Base-by-base conservation (phyloP, 148 eudicot species). In the Fagopyrum esculentum region DNA sequence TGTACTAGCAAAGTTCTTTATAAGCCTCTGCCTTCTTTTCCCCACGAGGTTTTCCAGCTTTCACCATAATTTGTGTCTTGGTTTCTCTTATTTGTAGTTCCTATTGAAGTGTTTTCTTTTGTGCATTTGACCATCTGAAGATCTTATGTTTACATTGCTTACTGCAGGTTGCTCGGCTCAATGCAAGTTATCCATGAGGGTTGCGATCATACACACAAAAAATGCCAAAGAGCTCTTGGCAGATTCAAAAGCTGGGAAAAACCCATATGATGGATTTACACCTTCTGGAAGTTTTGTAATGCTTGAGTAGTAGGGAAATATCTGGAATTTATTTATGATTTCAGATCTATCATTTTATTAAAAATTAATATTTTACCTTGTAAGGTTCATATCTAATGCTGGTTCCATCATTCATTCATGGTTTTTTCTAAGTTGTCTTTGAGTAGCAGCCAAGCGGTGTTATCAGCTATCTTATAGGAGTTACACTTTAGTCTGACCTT, bases 211-310 rank as follows among this genome's bases (percentile, higher is more conserved):
- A 95, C 69, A 22, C 26, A 85, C 92, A 52, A 84, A 84, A 74
- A 95, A 88, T 80, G 98, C 97, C 45, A 89, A 84, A 78, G 84
- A 86, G 77, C 93, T 95, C 69, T 83, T 95, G 49, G 92, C 92
- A 74, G 96, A 92, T 85, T 95, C 98, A 69, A 92, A 92, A 78
- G 89, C 88, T n/a, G 98, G 98, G 60, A 92, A 82, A 81, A 95
- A 95, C 80, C 97, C 98, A 16, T 95, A 81, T 82, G 97, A 92
- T 83, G 98, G 98, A 1, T 95, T 95, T 75, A 83, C 85, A 59
- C 98, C 98, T 75, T 95, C 97, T 78, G 98, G 92, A 90, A 86
- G 97, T 84, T 60, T 0, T 60, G 9, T 61, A 61, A 61, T 29
- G 69, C 45, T 61, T 10, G 1, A 61, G 45, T 29, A 29, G 69